Base-by-base conservation (phyloP, 1,284 basidiomycete genomes). In the Anthracocystis walkeri region DNA sequence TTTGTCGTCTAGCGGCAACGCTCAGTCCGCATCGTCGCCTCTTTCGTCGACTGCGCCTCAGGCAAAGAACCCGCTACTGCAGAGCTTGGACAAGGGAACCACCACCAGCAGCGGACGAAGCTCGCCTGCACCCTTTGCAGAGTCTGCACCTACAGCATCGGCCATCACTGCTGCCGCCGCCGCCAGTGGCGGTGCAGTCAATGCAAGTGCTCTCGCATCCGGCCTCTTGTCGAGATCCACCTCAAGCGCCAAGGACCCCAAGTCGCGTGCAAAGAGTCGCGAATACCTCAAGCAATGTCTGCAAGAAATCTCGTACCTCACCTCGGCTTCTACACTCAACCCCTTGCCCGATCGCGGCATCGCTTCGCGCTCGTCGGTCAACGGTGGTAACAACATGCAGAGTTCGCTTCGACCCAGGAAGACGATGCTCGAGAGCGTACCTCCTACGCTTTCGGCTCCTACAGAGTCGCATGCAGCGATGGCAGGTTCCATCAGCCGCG, bases 231-330 rank as follows among this genome's bases (percentile, higher is more conserved):
- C 74, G 6, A 60, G 74, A 38, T 67, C 68, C 42, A 65, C 74
- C 1, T 72, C 75, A 25, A 77, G 79, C 33, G 92, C 90, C 59
- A 91, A 92, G 73, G 95, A 99, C 86, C 93, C 94, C 21, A 96
- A 97, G 86, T 93, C 93, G 78, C 90, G 96, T 77, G 94, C 95
- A 45, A 90, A 94, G 73, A 96, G 94, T 87, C 89, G 95, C 64
- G 97, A 99, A 73, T 99, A 98, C 86, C 89, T 99, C 78, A 98
- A 99, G 87, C 96, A 99, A 87, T 97, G 97, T 87, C 88, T 99
- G 40, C 96, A 98, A 87, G 96, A 99, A 88, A 94, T 99, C 78
- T 93, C 94, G 8, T 99, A 99, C 86, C 88, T 99, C 57, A 99
- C 96, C 0, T 97, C 95, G 2, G 91, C 94, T 1, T 92, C 96